Evolutionary conservation across 805 yeast species (phyloP).

Genomic region (Nakazawaea wyomingensis): DNA sequence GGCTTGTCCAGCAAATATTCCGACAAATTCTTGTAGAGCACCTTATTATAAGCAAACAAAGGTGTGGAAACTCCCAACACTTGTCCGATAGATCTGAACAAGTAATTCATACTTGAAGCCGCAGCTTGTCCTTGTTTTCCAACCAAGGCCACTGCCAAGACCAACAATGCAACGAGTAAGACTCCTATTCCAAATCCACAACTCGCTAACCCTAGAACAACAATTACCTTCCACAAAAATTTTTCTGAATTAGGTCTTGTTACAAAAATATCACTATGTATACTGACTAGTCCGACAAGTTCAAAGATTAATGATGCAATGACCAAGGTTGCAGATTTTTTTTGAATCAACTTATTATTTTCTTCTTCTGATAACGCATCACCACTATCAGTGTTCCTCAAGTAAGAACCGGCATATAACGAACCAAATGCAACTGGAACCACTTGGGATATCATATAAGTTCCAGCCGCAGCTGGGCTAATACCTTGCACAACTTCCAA

Average conservation of each 20-base stretch:
- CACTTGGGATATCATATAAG: constrained; percentile 36
- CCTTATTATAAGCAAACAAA: constrained; percentile 30
- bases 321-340: constrained; percentile 19
- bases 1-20: constrained; percentile 21
- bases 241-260: constrained; percentile 5
- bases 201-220: constrained; percentile 24
- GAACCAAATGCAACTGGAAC: constrained; percentile 35
- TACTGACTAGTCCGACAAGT: constrained; percentile 2
- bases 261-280: not conserved
- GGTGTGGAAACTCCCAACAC: constrained; percentile 41
- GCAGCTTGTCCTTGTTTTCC: constrained; percentile 42
- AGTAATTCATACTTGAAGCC: constrained; percentile 43
- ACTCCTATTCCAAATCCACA: constrained; percentile 37
- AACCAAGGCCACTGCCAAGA: constrained; percentile 38
- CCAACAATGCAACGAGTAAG: constrained; percentile 32
- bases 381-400: constrained; percentile 18
- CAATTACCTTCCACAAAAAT: constrained; percentile 25
- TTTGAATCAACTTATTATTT: constrained; percentile 15
- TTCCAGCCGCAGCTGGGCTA: constrained; percentile 32
- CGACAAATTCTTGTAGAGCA: constrained; percentile 26
- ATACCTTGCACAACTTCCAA: constrained; percentile 38
- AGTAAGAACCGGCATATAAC: constrained; percentile 29
- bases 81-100: constrained; percentile 45
- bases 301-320: constrained; percentile 4
- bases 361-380: constrained; percentile 7